phyloP scores from a whole-genome alignment of 2,329 filamentous ascomycete genomes.

The Xylaria sp. region DNA sequence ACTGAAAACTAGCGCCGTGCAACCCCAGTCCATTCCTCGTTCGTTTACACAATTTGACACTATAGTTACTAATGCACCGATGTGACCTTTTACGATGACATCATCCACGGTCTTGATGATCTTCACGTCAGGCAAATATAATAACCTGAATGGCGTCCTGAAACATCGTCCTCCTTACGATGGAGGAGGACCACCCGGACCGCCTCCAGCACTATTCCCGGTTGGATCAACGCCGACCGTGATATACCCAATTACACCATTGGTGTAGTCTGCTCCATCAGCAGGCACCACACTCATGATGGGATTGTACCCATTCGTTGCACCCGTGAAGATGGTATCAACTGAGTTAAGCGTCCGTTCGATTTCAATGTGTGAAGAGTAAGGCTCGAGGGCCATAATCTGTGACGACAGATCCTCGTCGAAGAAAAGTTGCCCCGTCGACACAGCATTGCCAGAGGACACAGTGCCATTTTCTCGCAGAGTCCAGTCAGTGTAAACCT shows the following conservation, averaged over 20 bases:
- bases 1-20: no score
- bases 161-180: no score
- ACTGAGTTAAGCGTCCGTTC: slow-evolving; percentile 43
- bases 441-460: slow-evolving; percentile 23
- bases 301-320: slow-evolving; percentile 39
- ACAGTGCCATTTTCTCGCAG: slow-evolving; percentile 29
- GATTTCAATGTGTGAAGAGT: slow-evolving; percentile 42
- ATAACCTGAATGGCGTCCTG: no score
- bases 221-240: slow-evolving; percentile 43
- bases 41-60: no score
- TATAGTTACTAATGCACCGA: no score
- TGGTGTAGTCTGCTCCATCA: slow-evolving; percentile 43
- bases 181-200: not conserved
- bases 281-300: slow-evolving; percentile 40
- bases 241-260: slow-evolving; percentile 46
- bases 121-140: no score
- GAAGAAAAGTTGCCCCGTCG: slow-evolving; percentile 28
- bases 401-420: slow-evolving; percentile 30
- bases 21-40: no score
- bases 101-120: no score
- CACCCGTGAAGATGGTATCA: slow-evolving; percentile 32
- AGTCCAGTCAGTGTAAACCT: slow-evolving; percentile 29
- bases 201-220: not conserved
- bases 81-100: no score
- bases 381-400: slow-evolving; percentile 44